These are phyloP conservation scores for Trichomonascaceae sp. DNA, from an alignment of 1,139 yeast genomes.

Conservation along the genomic window DNA sequence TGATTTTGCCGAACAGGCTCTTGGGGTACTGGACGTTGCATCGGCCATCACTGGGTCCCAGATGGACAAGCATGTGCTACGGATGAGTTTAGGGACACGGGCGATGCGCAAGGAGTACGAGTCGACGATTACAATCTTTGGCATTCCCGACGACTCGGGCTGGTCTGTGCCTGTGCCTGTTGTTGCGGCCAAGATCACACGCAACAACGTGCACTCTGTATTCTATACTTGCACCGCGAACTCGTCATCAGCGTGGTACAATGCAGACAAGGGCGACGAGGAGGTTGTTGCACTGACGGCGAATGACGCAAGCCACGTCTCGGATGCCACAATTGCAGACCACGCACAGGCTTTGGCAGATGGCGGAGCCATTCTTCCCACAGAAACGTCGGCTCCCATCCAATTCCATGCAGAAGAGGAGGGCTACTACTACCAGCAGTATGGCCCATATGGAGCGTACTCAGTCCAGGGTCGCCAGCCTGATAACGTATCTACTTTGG, in stretches of 20 bases:
- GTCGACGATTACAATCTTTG: slow-evolving; percentile 79
- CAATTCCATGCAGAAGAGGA: slow-evolving; percentile 48
- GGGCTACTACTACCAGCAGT: slow-evolving; percentile 9
- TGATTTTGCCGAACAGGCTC: slow-evolving; percentile 76
- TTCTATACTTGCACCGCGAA: slow-evolving; percentile 61
- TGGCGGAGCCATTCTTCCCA: neutral
- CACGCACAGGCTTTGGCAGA: slow-evolving; percentile 14
- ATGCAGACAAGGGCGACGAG: no score
- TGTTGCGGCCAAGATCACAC: slow-evolving; percentile 70
- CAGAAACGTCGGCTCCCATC: slow-evolving; percentile 4
- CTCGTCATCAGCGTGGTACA: neutral
- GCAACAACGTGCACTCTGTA: slow-evolving; percentile 92
- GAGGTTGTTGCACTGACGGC: no score
- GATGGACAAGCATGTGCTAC: slow-evolving; percentile 76
- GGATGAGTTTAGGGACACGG: slow-evolving; percentile 82
- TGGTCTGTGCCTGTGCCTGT: slow-evolving; percentile 98
- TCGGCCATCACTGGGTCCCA: slow-evolving; percentile 79
- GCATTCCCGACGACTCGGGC: slow-evolving; percentile 93
- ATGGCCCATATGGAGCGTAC: slow-evolving; percentile 12
- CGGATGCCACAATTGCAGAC: slow-evolving; percentile 12
- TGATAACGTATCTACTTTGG: slow-evolving; percentile 59
- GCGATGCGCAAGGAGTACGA: slow-evolving; percentile 72
- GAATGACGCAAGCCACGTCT: no score
- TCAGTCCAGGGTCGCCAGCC: slow-evolving; percentile 28
- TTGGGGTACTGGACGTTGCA: slow-evolving; percentile 81